Evolutionary conservation across 192 early-diverging fungal genomes (phyloP), one percentile per base, ranked within the genome.

Genomic region (Podila minutissima): DNA sequence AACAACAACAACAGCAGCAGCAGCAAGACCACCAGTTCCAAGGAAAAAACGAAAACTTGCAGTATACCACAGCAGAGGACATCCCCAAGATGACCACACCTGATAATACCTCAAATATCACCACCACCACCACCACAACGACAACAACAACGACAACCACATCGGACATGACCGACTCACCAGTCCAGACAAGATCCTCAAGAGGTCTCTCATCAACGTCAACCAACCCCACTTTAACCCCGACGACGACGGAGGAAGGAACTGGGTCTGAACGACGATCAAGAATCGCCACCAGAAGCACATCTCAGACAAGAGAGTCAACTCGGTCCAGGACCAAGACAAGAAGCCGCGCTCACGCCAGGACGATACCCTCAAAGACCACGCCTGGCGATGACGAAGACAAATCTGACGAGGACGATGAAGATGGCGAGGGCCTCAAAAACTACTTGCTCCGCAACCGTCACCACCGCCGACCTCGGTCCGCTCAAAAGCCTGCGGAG

Each of bases 171-270:
- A 19, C 69, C 41, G 74, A 70, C 24, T 38, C 62, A 5, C 68
- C 75, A 13, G 69, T 78, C 13, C 75, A 78, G 29, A 78, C 75
- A n/a, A 71, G 75, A 22, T 66, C 75, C 19, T 70, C 74, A 22
- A 68, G 75, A 10, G 31, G 59, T 11, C 59, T 32, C 17, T 28
- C 9, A 10, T 19, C 59, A 55, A 55, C 24, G 7, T 75, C 33
- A 24, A 38, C 65, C 2, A 48, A 62, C 17, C 68, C 67, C 29
- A 55, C 66, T 32, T 71, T 55, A n/a, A 63, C 32, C 37, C 57
- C 71, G 41, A 81, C 77, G 5, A 72, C 76, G 12, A 57, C 60
- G 68, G 71, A 73, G 38, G 66, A 72, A 8, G 35, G 35, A 20
- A 51, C 59, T 24, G 37, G 59, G 5, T 28, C 49, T 19, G 77